Conservation (phyloP, 1,284 basidiomycete species). For the Boletellus sp. region DNA sequence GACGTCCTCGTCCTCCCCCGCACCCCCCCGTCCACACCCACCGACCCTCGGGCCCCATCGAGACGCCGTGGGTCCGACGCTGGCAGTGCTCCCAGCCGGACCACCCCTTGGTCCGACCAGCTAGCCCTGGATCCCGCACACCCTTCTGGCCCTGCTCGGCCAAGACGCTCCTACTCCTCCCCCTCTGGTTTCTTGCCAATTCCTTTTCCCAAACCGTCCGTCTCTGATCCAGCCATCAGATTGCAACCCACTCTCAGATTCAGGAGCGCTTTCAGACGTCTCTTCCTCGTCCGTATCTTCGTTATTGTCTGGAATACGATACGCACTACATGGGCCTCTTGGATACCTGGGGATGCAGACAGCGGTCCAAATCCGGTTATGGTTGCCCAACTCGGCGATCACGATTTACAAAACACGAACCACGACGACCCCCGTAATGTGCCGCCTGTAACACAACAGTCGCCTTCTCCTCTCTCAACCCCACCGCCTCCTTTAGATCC, state of each 20-base stretch:
- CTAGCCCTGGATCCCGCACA: conserved; percentile 39
- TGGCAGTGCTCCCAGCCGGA: conserved; percentile 41
- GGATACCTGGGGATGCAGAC: conserved; percentile 33
- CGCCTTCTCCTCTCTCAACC: conserved; percentile 1
- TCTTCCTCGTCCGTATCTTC: conserved; percentile 52
- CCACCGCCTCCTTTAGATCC: conserved; percentile 7
- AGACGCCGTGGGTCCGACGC: conserved; percentile 33
- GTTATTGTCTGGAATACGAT: conserved; percentile 51
- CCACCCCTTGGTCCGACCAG: conserved; percentile 56
- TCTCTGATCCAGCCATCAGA: conserved; percentile 27
- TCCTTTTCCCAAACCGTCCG: conserved; percentile 29
- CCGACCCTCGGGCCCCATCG: conserved; percentile 31
- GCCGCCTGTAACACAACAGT: conserved; percentile 13
- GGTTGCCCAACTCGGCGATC: conserved; percentile 21
- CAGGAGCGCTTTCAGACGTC: conserved; percentile 40
- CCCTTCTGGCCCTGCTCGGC: conserved; percentile 31
- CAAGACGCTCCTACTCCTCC: conserved; percentile 41
- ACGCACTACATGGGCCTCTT: conserved; percentile 43
- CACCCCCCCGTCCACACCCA: conserved; percentile 51
- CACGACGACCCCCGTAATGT: conserved; percentile 35
- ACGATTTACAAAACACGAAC: conserved; percentile 35
- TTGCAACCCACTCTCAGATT: conserved; percentile 26
- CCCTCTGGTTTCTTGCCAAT: conserved; percentile 35
- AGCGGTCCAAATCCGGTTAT: conserved; percentile 11
- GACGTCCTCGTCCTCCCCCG: conserved; percentile 52